Percentiles rank a stretch among this genome's conserved stretches.
phyloP scores from a whole-genome alignment of 2,329 filamentous ascomycete genomes.

The Thielaviopsis euricoi region DNA sequence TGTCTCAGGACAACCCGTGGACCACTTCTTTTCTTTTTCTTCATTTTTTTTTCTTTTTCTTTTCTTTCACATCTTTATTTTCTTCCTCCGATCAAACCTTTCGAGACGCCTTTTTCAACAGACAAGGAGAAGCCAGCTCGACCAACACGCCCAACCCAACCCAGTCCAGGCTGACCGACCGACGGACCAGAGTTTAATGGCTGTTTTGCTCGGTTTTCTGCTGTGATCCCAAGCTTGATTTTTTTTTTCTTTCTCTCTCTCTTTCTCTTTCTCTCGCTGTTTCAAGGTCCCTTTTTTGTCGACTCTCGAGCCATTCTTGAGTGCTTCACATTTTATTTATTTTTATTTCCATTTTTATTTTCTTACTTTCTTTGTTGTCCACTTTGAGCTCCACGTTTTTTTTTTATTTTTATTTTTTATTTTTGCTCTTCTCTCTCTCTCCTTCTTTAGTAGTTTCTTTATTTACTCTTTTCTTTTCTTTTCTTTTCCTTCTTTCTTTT shows the following conservation, averaged over 20 bases:
- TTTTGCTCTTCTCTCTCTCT: neutral
- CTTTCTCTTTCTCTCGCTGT: neutral
- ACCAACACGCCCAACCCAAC: neutral
- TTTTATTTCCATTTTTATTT: conserved; percentile 3
- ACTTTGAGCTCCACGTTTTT: neutral
- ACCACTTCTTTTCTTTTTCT: too few relatives aligned
- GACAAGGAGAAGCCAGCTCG: neutral
- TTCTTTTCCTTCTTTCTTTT: neutral
- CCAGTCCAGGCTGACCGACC: too few relatives aligned
- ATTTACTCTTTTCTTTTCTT: neutral
- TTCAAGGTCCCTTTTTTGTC: conserved; percentile 1
- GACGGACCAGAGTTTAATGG: neutral
- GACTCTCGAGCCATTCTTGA: neutral
- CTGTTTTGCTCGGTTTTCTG: neutral
- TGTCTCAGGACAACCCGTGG: neutral
- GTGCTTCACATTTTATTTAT: neutral
- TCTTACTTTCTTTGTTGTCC: neutral
- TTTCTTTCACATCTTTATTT: neutral
- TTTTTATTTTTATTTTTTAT: conserved; percentile 3
- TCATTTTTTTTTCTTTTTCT: too few relatives aligned
- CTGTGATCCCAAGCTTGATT: neutral
- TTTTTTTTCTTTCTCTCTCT: conserved; percentile 1
- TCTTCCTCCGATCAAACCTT: neutral
- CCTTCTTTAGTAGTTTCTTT: neutral
- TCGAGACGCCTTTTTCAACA: neutral